These are phyloP conservation scores for Tilletiopsis washingtonensis DNA, from an alignment of 1,284 basidiomycete species.

Conservation along the genomic window DNA sequence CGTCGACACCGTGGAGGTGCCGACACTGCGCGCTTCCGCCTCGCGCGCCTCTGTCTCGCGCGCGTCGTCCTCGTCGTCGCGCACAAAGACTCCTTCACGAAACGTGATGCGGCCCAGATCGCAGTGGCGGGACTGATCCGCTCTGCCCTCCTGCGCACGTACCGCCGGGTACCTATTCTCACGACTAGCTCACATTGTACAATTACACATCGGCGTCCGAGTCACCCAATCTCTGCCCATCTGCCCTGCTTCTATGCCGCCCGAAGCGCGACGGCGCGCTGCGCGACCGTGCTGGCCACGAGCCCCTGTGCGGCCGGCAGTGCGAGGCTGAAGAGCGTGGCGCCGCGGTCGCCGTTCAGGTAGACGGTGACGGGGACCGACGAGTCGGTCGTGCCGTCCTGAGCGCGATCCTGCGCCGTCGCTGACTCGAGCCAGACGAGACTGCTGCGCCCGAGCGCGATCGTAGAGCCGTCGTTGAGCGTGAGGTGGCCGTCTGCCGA, in stretches of 20 bases:
- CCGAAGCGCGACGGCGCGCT: slow-evolving; percentile 41
- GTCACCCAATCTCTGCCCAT: too few species aligned
- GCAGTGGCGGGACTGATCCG: too few species aligned
- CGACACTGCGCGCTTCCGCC: too few species aligned
- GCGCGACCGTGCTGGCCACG: slow-evolving; percentile 17
- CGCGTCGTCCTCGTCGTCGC: too few species aligned
- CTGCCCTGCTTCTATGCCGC: slow-evolving; percentile 22
- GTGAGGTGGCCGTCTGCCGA: slow-evolving; percentile 9
- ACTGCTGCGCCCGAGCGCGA: slow-evolving; percentile 22
- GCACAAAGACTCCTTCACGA: too few species aligned
- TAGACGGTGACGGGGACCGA: slow-evolving; percentile 71
- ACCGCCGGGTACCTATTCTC: too few species aligned
- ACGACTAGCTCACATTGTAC: too few species aligned
- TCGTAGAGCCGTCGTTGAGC: slow-evolving; percentile 29
- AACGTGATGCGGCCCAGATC: too few species aligned
- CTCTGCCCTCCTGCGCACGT: too few species aligned
- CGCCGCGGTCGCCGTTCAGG: slow-evolving; percentile 78
- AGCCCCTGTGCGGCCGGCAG: slow-evolving; percentile 60
- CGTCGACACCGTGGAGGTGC: too few species aligned
- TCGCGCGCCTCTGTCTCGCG: too few species aligned
- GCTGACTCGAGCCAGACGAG: slow-evolving; percentile 34
- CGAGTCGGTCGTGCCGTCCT: neutral
- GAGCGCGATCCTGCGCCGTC: neutral
- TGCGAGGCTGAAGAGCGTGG: slow-evolving; percentile 77
- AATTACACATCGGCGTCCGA: too few species aligned